Evolutionary conservation across 129 eudicot species (phyloP).

Genomic region (Centaurea solstitialis): DNA sequence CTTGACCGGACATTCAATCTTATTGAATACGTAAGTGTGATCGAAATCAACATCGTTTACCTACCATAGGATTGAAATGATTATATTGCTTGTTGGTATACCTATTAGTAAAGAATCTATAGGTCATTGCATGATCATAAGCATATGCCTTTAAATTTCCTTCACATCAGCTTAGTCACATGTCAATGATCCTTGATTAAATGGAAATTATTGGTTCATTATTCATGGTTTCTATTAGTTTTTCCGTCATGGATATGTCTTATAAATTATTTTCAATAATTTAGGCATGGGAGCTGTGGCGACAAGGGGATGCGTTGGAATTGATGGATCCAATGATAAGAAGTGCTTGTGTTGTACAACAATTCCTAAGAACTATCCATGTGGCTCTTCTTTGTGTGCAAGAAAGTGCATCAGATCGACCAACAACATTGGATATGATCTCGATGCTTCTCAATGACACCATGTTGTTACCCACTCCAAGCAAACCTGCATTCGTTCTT

Average conservation of each 20-base stretch:
- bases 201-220: too few species aligned
- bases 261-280: not conserved
- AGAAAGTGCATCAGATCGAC: slow-evolving; percentile 27
- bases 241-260: too few species aligned
- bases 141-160: too few species aligned
- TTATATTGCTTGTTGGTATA: too few species aligned
- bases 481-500: slow-evolving; percentile 22
- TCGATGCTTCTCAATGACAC: slow-evolving; percentile 33
- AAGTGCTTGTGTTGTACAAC: slow-evolving; percentile 4
- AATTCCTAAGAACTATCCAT: slow-evolving; percentile 7
- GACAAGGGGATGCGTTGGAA: slow-evolving; percentile 5
- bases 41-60: not conserved
- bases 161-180: too few species aligned
- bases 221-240: too few species aligned
- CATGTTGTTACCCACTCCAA: slow-evolving; percentile 22
- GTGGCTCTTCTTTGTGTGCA: slow-evolving; percentile 27
- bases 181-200: too few species aligned
- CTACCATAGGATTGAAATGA: too few species aligned
- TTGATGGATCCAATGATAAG: slow-evolving; percentile 6
- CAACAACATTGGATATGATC: slow-evolving; percentile 29
- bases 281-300: too few species aligned
- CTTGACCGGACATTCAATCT: slow-evolving; percentile 31
- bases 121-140: too few species aligned
- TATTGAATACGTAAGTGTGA: slow-evolving; percentile 38
- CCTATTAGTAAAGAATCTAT: too few species aligned